These are phyloP conservation scores for Neoboletus magnificus DNA, from an alignment of 768 basidiomycete species.

Conservation along the genomic window DNA sequence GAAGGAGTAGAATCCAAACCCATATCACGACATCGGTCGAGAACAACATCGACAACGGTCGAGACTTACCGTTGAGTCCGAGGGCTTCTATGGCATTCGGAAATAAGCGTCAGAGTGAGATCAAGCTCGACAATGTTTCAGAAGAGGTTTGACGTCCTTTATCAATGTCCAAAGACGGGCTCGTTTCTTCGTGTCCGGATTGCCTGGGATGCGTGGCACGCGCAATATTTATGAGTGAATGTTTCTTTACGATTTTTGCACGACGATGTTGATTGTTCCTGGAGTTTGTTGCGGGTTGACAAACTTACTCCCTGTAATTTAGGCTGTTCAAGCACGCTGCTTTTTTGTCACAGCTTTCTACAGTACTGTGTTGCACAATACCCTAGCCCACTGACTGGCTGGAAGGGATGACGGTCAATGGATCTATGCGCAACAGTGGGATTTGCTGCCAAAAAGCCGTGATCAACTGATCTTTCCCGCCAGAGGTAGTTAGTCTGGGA, in stretches of 20 bases:
- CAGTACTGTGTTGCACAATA: neutral
- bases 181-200: neutral
- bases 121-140: neutral
- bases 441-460: too few species aligned
- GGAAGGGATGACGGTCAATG: too few species aligned
- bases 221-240: neutral
- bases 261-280: neutral
- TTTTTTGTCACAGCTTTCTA: neutral
- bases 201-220: neutral
- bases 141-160: neutral
- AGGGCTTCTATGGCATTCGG: neutral
- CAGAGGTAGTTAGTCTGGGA: too few species aligned
- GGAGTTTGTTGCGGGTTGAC: neutral
- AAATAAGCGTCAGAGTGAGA: constrained; percentile 11
- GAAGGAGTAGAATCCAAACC: neutral
- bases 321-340: neutral
- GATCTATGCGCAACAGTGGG: too few species aligned
- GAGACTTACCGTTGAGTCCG: too few species aligned
- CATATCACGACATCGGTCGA: neutral
- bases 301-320: neutral
- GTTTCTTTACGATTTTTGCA: neutral
- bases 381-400: too few species aligned
- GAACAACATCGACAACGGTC: neutral
- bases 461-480: too few species aligned
- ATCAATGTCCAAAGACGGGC: neutral